Evolutionary conservation across 2,329 filamentous ascomycete species (phyloP).

Genomic region (Trichophyton benhamiae): DNA sequence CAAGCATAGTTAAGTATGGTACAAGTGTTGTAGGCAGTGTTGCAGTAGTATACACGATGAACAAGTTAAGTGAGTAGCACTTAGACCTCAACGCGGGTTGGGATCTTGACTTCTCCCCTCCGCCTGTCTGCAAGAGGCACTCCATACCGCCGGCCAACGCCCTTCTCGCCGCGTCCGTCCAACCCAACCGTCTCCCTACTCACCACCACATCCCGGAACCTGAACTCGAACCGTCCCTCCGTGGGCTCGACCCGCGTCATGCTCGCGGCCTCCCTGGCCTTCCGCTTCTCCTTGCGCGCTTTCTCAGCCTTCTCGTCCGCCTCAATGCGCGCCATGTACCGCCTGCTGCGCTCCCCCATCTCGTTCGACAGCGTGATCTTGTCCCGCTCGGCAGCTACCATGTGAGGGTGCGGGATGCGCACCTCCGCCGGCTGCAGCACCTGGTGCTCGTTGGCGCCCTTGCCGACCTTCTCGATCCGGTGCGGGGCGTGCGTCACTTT

Average conservation of each 20-base stretch:
- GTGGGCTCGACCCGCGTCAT: conserved; percentile 34
- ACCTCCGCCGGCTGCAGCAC: conserved; percentile 50
- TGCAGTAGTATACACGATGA: not conserved
- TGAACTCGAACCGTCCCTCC: conserved; percentile 46
- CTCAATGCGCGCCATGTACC: conserved; percentile 35
- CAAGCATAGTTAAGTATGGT: too few species aligned
- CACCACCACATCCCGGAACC: conserved; percentile 43
- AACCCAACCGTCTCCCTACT: conserved; percentile 44
- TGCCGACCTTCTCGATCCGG: conserved; percentile 32
- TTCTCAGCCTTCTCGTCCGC: conserved; percentile 28
- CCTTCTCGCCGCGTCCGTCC: conserved; percentile 41
- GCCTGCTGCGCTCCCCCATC: conserved; percentile 21
- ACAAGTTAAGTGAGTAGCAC: not conserved
- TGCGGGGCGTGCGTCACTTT: conserved; percentile 20
- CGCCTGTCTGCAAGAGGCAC: conserved; percentile 51
- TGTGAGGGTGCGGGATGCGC: conserved; percentile 51
- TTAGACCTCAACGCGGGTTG: conserved; percentile 44
- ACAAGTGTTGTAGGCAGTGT: too few species aligned
- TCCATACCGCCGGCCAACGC: conserved; percentile 49
- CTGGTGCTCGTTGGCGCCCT: conserved; percentile 32
- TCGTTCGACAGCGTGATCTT: conserved; percentile 26
- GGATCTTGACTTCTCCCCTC: conserved; percentile 52
- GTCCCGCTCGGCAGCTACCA: conserved; percentile 41
- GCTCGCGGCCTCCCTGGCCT: conserved; percentile 34
- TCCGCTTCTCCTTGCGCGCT: conserved; percentile 28